These are phyloP conservation scores for Mortierella sp. DNA, from an alignment of 371 early-diverging fungal species.

Conservation along the genomic window DNA sequence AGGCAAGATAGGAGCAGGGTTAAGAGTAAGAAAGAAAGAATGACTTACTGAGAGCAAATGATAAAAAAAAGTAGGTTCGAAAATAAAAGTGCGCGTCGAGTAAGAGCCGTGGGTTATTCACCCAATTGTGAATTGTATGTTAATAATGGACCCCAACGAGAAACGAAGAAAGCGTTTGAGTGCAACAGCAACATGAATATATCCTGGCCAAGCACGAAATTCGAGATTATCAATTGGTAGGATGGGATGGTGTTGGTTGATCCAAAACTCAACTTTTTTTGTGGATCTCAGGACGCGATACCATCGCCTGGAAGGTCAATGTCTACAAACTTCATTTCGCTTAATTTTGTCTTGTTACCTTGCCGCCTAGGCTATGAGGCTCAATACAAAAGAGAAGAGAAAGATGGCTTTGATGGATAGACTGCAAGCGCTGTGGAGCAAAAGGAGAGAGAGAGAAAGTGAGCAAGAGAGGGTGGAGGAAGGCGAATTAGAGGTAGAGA, in stretches of 20 bases:
- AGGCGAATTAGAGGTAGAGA: neutral
- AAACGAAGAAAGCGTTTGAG: no score
- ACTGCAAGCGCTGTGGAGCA: constrained; percentile 1
- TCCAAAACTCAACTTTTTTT: no score
- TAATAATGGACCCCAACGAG: no score
- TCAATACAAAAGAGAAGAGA: neutral
- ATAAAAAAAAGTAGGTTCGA: constrained; percentile 1
- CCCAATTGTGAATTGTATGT: no score
- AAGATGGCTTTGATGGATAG: neutral
- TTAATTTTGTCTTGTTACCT: neutral
- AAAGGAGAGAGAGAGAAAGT: neutral
- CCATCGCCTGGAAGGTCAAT: neutral
- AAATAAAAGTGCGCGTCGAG: neutral
- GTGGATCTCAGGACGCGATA: neutral
- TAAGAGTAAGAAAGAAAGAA: neutral
- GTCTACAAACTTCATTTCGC: neutral
- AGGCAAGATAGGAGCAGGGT: constrained; percentile 1
- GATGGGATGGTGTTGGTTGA: no score
- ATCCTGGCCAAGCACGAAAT: no score
- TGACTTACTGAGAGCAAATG: no score
- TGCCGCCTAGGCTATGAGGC: neutral
- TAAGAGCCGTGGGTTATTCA: neutral
- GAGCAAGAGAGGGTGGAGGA: neutral
- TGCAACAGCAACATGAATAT: no score
- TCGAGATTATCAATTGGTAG: no score